These are phyloP conservation scores for Silene conica DNA, from an alignment of 148 eudicot genomes.

Conservation along the genomic window DNA sequence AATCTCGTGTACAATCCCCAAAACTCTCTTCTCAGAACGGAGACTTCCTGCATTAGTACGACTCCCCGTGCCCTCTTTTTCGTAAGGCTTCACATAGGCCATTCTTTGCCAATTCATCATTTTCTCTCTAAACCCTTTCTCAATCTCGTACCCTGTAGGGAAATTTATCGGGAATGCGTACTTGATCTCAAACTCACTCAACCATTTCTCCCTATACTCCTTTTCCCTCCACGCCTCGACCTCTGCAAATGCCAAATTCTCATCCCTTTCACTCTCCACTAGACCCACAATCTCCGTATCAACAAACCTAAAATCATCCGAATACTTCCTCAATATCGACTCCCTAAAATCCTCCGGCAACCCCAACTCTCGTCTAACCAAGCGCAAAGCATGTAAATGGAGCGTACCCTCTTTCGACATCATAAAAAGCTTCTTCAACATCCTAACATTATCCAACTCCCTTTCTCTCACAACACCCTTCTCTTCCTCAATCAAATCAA, in stretches of 20 bases:
- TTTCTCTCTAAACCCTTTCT: slow-evolving; percentile 53
- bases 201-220: slow-evolving; percentile 68
- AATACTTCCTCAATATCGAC: slow-evolving; percentile 55
- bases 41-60: slow-evolving; percentile 53
- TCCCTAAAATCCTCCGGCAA: slow-evolving; percentile 63
- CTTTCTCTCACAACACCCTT: slow-evolving; percentile 20
- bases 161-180: slow-evolving; percentile 73
- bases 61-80: slow-evolving; percentile 35
- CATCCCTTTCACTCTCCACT: slow-evolving; percentile 43
- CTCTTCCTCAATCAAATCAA: slow-evolving; percentile 44
- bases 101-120: slow-evolving; percentile 74
- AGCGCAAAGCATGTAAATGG: slow-evolving; percentile 63
- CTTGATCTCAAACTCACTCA: slow-evolving; percentile 80
- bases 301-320: slow-evolving; percentile 43
- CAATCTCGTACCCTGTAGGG: slow-evolving; percentile 65
- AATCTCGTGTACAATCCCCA: slow-evolving; percentile 68
- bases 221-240: slow-evolving; percentile 72
- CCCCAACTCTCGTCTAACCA: slow-evolving; percentile 61
- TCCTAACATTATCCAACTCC: slow-evolving; percentile 48
- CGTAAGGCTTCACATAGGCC: slow-evolving; percentile 69
- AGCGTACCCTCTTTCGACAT: slow-evolving; percentile 60
- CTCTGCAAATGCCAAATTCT: slow-evolving; percentile 35
- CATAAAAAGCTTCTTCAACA: slow-evolving; percentile 58
- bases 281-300: slow-evolving; percentile 57
- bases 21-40: slow-evolving; percentile 70